phyloP scores from a whole-genome alignment of 176 grass and related monocot species.

The Thinopyrum elongatum region DNA sequence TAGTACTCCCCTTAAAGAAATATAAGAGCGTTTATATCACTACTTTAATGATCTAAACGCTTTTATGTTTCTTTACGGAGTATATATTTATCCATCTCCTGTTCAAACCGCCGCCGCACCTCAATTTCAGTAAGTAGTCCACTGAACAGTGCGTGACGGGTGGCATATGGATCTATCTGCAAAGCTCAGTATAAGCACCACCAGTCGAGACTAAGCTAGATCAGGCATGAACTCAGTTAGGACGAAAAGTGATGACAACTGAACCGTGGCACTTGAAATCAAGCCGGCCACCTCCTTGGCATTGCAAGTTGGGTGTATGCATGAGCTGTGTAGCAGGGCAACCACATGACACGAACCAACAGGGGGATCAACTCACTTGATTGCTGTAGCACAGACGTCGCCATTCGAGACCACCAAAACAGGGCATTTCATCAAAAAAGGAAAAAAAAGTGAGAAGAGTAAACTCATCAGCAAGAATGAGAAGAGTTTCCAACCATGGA shows the following conservation, averaged over 20 bases:
- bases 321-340: not conserved
- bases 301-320: not conserved
- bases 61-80: too few relatives aligned
- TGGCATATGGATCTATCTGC: not conserved
- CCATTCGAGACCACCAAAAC: slow-evolving; percentile 1
- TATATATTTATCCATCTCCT: too few relatives aligned
- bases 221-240: not conserved
- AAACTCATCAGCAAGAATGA: not conserved
- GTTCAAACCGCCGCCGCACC: not conserved
- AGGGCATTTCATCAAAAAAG: not conserved
- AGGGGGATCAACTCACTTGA: not conserved
- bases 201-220: not conserved
- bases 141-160: not conserved
- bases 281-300: not conserved
- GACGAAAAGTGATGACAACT: not conserved
- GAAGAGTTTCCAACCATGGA: not conserved
- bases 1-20: too few relatives aligned
- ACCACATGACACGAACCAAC: not conserved
- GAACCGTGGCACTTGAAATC: not conserved
- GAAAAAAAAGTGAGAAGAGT: not conserved
- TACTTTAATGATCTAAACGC: too few relatives aligned
- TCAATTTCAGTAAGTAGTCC: not conserved
- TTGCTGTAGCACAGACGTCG: not conserved
- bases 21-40: too few relatives aligned
- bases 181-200: not conserved